Base-by-base conservation (phyloP, 2,329 filamentous ascomycete species). In the Pleoardoris graminearum region DNA sequence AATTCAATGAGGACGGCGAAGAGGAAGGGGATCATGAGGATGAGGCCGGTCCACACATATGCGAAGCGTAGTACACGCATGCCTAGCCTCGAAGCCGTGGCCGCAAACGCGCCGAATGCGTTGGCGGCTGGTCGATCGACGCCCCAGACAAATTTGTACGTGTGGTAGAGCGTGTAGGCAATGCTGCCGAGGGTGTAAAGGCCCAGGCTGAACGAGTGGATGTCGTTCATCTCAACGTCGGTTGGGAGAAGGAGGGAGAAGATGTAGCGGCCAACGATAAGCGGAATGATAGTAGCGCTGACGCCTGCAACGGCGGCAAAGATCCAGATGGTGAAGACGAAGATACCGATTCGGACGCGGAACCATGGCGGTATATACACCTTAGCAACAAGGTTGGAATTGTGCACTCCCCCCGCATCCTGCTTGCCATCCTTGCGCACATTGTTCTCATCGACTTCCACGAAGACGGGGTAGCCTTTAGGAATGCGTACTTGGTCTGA, bases 401-500 rank as follows among this genome's bases (percentile, higher is more conserved):
- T 77, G 51, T 74, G 71, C 3, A 72, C 65, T 8, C 66, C 66
- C 0, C 62, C 71, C 42, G 73, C 67, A 22, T 78, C 75, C 3
- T 56, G 53, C 32, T 77, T 77, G 22, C 84, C 85, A 67, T 90
- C 87, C 30, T 84, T 74, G 33, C 85, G 81, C 37, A 84, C 77
- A 54, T 91, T 88, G 22, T 85, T 74, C 48, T 89, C 84, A 10
- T 83, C 80, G 7, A 93, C 88, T 45, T 89, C 83, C 16, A 96
- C 77, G 67, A 99, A 97, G 3, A 96, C 92, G 14, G 80, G 77
- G 41, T 82, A 82, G 33, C 90, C 89, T 73, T 95, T 96, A 3
- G 91, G 90, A 30, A 97, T 92, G 66, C 95, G 91, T 60, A 97
- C 90, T 70, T 96, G 91, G 71, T 99, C 94, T 1, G 91, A 96